Conservation (phyloP, 768 basidiomycete genomes). For the Auricularia heimuer region DNA sequence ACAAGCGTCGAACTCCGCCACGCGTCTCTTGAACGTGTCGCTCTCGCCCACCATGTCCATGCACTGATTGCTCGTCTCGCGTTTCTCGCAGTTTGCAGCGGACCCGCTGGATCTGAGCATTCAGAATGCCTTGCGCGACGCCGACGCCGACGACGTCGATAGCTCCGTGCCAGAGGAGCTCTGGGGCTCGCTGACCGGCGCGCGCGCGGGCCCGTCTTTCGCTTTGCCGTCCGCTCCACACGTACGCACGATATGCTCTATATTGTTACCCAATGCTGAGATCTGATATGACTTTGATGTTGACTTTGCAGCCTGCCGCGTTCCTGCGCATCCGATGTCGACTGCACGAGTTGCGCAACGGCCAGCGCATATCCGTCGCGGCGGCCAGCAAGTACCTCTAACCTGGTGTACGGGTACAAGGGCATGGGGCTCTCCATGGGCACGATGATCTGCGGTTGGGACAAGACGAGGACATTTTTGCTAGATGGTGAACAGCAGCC, state of each 20-base stretch:
- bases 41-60: slow-evolving; percentile 28
- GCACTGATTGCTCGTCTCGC: slow-evolving; percentile 54
- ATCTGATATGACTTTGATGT: not conserved
- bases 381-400: slow-evolving; percentile 97
- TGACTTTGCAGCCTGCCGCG: slow-evolving; percentile 57
- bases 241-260: slow-evolving; percentile 35
- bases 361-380: slow-evolving; percentile 95
- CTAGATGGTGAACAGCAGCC: too few species aligned
- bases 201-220: slow-evolving; percentile 71
- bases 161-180: slow-evolving; percentile 54
- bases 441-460: slow-evolving; percentile 99
- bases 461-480: slow-evolving; percentile 53
- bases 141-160: slow-evolving; percentile 42
- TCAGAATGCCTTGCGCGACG: slow-evolving; percentile 30
- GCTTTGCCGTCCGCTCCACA: slow-evolving; percentile 63
- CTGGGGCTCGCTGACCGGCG: slow-evolving; percentile 81
- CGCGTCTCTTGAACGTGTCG: not conserved
- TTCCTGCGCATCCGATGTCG: slow-evolving; percentile 98
- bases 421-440: slow-evolving; percentile 99
- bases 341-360: slow-evolving; percentile 90
- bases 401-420: slow-evolving; percentile 95
- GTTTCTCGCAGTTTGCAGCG: slow-evolving; percentile 38
- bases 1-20: not conserved
- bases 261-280: not conserved
- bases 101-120: slow-evolving; percentile 42